phyloP scores from a whole-genome alignment of 306 rosid species.

The Pterocarpus santalinus region DNA sequence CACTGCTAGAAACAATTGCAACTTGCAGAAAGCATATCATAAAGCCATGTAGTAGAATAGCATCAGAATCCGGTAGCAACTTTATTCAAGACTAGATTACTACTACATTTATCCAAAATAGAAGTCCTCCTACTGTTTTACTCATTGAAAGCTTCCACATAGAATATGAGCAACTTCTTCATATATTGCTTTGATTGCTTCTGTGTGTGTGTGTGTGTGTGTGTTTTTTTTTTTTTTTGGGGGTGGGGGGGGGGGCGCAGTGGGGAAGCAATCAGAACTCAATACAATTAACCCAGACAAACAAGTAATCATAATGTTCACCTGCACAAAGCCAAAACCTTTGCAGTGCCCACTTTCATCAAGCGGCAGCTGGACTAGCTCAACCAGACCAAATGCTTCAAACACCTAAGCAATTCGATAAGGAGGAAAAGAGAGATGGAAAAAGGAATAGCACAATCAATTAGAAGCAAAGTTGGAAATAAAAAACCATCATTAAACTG shows the following conservation, averaged over 20 bases:
- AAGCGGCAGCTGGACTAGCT: slow-evolving; percentile 91
- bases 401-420: slow-evolving; percentile 69
- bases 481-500: neutral
- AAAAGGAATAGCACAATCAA: slow-evolving; percentile 36
- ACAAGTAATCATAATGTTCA: slow-evolving; percentile 45
- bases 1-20: slow-evolving; percentile 43
- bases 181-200: neutral
- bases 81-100: slow-evolving; percentile 28
- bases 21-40: slow-evolving; percentile 34
- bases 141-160: slow-evolving; percentile 25
- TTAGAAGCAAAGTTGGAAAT: slow-evolving; percentile 9
- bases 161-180: slow-evolving; percentile 25
- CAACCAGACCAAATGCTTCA: slow-evolving; percentile 97
- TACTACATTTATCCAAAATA: neutral
- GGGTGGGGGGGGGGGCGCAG: too few relatives aligned
- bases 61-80: slow-evolving; percentile 32
- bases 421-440: slow-evolving; percentile 15
- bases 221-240: neutral
- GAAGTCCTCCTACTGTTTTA: neutral
- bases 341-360: slow-evolving; percentile 92
- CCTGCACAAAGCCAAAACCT: slow-evolving; percentile 99
- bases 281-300: slow-evolving; percentile 21
- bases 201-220: too few relatives aligned
- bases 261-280: neutral
- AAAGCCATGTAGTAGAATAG: slow-evolving; percentile 25